Evolutionary conservation across 2,329 filamentous ascomycete genomes (phyloP).

Genomic region (Exophiala mesophila): DNA sequence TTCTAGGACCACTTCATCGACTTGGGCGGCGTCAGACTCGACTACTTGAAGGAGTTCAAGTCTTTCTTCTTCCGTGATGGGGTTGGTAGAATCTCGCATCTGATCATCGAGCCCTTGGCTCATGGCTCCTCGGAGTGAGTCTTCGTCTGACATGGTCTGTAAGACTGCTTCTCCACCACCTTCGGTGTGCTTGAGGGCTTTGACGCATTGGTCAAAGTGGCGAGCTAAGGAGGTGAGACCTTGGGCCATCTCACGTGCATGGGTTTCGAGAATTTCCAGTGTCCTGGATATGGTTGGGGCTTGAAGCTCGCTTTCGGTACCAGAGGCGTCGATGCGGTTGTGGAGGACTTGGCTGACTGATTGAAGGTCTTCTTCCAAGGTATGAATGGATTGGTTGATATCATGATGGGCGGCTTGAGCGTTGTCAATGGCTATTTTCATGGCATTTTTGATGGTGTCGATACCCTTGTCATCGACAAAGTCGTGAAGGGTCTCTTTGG

Average conservation of each 20-base stretch:
- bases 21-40: slow-evolving; percentile 50
- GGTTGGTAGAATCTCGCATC: slow-evolving; percentile 53
- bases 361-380: slow-evolving; percentile 70
- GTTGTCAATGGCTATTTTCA: slow-evolving; percentile 58
- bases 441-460: slow-evolving; percentile 51
- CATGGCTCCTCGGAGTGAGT: slow-evolving; percentile 49
- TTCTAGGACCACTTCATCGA: slow-evolving; percentile 58
- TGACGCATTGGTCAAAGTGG: slow-evolving; percentile 92
- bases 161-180: slow-evolving; percentile 66
- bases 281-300: slow-evolving; percentile 47
- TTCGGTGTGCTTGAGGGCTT: slow-evolving; percentile 84
- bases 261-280: slow-evolving; percentile 61
- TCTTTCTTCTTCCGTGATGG: slow-evolving; percentile 70
- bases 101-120: slow-evolving; percentile 32
- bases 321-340: slow-evolving; percentile 18
- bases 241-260: slow-evolving; percentile 77
- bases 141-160: slow-evolving; percentile 57
- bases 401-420: slow-evolving; percentile 57
- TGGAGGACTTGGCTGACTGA: slow-evolving; percentile 56
- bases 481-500: slow-evolving; percentile 57
- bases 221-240: slow-evolving; percentile 73
- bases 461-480: slow-evolving; percentile 63
- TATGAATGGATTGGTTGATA: slow-evolving; percentile 50
- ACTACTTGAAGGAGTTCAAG: slow-evolving; percentile 80
- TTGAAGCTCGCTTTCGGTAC: slow-evolving; percentile 31